A percentile compares a stretch with the other conserved stretches of the same genome.
These are phyloP conservation scores for Paramecium bursaria DNA, from an alignment of 73 alveolate species.

Conservation along the genomic window DNA sequence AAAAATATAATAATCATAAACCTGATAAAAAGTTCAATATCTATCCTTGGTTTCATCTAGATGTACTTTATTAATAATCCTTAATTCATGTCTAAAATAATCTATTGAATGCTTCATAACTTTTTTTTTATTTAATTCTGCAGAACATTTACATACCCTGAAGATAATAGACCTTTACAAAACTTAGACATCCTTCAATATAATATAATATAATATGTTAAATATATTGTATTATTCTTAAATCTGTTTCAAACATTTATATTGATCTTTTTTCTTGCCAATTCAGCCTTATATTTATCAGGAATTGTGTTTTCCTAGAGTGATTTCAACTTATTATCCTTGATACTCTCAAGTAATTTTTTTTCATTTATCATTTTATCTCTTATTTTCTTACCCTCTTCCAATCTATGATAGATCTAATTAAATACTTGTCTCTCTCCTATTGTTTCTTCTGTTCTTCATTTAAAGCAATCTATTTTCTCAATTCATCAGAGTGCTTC, in stretches of 20 bases:
- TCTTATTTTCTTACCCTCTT: constrained; percentile 93
- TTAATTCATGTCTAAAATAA: too few species aligned
- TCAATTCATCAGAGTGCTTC: constrained; percentile 82
- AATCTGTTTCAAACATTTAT: constrained; percentile 45
- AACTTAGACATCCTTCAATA: too few species aligned
- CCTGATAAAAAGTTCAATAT: too few species aligned
- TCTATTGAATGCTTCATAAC: too few species aligned
- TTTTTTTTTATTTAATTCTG: too few species aligned
- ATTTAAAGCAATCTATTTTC: constrained; percentile 80
- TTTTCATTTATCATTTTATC: constrained; percentile 84
- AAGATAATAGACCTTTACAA: too few species aligned
- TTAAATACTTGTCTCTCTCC: constrained; percentile 72
- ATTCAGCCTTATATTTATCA: constrained; percentile 90
- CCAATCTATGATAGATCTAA: constrained; percentile 56
- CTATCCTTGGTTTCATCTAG: too few species aligned
- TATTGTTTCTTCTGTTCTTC: constrained; percentile 80
- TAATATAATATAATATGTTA: not conserved
- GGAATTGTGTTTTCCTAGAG: constrained; percentile 78
- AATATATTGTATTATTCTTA: not conserved
- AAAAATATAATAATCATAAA: too few species aligned
- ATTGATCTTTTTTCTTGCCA: constrained; percentile 82
- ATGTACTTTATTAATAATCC: too few species aligned
- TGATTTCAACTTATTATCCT: constrained; percentile 80
- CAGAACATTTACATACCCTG: too few species aligned
- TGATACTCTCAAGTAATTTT: constrained; percentile 88